A percentile compares a stretch with the other conserved stretches of the same genome.
phyloP scores from a whole-genome alignment of 75 land plant genomes.

The Pinus taeda region DNA sequence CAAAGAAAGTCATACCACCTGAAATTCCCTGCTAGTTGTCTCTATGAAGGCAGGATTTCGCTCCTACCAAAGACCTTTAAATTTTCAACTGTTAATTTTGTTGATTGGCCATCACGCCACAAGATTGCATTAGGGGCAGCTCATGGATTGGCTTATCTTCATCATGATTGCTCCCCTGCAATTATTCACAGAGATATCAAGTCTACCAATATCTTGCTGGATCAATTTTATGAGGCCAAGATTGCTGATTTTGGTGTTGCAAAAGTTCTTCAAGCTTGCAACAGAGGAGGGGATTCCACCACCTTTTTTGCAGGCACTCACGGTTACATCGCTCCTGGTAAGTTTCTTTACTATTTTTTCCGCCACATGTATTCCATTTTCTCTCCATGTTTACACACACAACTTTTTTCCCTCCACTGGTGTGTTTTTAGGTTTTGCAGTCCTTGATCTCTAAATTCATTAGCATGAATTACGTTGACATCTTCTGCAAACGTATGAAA shows the following conservation, averaged over 20 bases:
- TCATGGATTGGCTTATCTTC: conserved; percentile 76
- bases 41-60: too few species aligned
- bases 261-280: conserved; percentile 48
- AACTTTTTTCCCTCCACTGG: too few species aligned
- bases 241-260: conserved; percentile 94
- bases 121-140: conserved; percentile 85
- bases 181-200: conserved; percentile 91
- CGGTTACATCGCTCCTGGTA: conserved; percentile 95
- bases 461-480: too few species aligned
- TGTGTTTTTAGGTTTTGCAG: too few species aligned
- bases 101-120: conserved; percentile 74
- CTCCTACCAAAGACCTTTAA: too few species aligned
- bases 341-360: not conserved
- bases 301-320: conserved; percentile 32
- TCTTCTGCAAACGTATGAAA: too few species aligned
- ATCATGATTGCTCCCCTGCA: conserved; percentile 79
- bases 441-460: too few species aligned
- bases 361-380: too few species aligned
- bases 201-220: conserved; percentile 80
- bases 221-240: conserved; percentile 70
- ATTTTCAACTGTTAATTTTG: conserved; percentile 1
- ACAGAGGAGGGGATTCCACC: conserved; percentile 10
- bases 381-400: not conserved
- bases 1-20: too few species aligned
- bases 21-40: too few species aligned